These are phyloP conservation scores for Phaeodactylum tricornutum DNA, from an alignment of 108 stramenopile species.

Conservation along the genomic window DNA sequence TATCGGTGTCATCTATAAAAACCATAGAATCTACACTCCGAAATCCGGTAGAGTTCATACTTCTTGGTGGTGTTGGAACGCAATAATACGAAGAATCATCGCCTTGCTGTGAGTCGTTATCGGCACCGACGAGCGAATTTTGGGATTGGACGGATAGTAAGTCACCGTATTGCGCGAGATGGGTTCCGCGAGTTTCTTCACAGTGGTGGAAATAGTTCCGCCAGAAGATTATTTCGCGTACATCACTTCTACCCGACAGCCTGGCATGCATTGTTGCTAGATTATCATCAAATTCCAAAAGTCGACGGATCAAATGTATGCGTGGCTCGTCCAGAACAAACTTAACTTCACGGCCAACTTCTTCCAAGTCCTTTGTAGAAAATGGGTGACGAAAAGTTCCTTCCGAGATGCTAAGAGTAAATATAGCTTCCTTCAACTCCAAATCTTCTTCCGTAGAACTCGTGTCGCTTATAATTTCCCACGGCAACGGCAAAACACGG, in stretches of 20 bases:
- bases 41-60: constrained; percentile 9
- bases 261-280: constrained; percentile 23
- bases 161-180: too few relatives aligned
- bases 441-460: constrained; percentile 17
- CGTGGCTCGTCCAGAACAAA: constrained; percentile 27
- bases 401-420: constrained; percentile 16
- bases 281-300: constrained; percentile 38
- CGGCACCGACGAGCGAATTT: background rate
- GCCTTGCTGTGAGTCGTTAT: too few relatives aligned
- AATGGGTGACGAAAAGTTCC: constrained; percentile 25
- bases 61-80: constrained; percentile 26
- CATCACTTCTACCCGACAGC: constrained; percentile 18
- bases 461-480: constrained; percentile 25
- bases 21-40: background rate
- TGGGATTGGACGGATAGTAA: too few relatives aligned
- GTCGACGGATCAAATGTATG: constrained; percentile 26
- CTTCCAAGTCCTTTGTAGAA: constrained; percentile 1
- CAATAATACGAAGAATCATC: constrained; percentile 23
- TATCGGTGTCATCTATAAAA: too few relatives aligned
- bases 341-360: background rate
- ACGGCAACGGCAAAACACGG: constrained; percentile 21
- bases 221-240: constrained; percentile 40
- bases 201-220: constrained; percentile 50
- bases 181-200: constrained; percentile 16
- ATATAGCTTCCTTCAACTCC: constrained; percentile 20